Evolutionary conservation across 1,284 basidiomycete genomes (phyloP).

Genomic region (Mycena citricolor): DNA sequence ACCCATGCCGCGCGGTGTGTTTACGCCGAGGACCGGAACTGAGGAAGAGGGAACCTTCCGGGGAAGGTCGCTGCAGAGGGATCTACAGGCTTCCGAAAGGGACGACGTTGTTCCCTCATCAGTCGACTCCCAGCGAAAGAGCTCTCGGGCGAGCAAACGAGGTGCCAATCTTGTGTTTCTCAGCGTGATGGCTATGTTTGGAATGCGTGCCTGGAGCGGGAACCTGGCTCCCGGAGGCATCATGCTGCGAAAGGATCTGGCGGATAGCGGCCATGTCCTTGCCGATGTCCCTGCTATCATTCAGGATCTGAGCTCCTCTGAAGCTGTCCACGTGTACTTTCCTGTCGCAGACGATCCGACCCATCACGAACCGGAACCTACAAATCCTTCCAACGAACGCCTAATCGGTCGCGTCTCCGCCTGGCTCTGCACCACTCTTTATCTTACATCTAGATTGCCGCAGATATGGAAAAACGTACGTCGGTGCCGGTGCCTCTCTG

Average conservation of each 20-base stretch:
- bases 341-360: slow-evolving; percentile 19
- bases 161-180: slow-evolving; percentile 74
- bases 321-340: slow-evolving; percentile 9
- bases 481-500: too few relatives aligned
- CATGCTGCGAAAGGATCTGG: too few relatives aligned
- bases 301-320: background rate
- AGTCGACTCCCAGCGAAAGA: slow-evolving; percentile 34
- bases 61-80: slow-evolving; percentile 48
- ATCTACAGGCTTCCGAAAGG: too few relatives aligned
- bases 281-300: slow-evolving; percentile 20
- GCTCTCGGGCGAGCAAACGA: slow-evolving; percentile 60
- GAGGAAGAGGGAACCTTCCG: slow-evolving; percentile 39
- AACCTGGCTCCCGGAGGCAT: slow-evolving; percentile 21
- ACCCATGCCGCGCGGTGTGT: slow-evolving; percentile 25
- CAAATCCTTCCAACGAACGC: slow-evolving; percentile 49
- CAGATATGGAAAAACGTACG: slow-evolving; percentile 98
- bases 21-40: slow-evolving; percentile 31
- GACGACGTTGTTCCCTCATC: slow-evolving; percentile 29
- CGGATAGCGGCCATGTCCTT: slow-evolving; percentile 36
- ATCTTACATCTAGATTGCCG: slow-evolving; percentile 87
- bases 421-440: slow-evolving; percentile 89
- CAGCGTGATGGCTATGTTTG: slow-evolving; percentile 66
- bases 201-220: slow-evolving; percentile 52
- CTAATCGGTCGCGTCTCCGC: slow-evolving; percentile 86
- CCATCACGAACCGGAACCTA: slow-evolving; percentile 30